phyloP scores from a whole-genome alignment of 2,329 filamentous ascomycete genomes.

The Amauroascus verrucosus region DNA sequence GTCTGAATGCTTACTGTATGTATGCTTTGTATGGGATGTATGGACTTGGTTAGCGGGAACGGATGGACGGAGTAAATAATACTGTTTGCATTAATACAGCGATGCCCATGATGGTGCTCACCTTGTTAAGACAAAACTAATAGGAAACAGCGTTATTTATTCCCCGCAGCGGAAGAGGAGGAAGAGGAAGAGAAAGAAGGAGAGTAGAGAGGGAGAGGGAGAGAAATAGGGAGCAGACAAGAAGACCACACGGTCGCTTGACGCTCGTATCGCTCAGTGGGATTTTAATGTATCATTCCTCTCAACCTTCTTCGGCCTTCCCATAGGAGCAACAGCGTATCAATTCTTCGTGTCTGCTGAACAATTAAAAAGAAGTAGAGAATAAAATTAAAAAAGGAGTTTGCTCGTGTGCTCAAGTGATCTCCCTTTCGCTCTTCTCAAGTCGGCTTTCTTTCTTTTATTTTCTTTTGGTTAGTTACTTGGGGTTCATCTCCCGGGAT shows the following conservation, averaged over 20 bases:
- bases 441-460: too few relatives aligned
- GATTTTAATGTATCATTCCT: neutral
- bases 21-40: too few relatives aligned
- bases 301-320: neutral
- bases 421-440: neutral
- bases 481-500: neutral
- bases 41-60: too few relatives aligned
- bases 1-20: neutral
- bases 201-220: neutral
- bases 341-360: neutral
- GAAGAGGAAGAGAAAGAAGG: too few relatives aligned
- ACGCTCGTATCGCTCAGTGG: neutral
- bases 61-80: too few relatives aligned
- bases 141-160: neutral
- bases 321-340: too few relatives aligned
- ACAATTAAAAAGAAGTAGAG: too few relatives aligned
- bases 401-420: constrained; percentile 6
- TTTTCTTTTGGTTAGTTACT: too few relatives aligned
- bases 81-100: neutral
- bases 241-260: too few relatives aligned
- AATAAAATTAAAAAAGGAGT: neutral
- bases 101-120: neutral
- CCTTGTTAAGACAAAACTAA: neutral
- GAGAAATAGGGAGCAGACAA: neutral
- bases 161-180: neutral